Evolutionary conservation across 2,329 filamentous ascomycete species (phyloP).

Genomic region (Endocalyx cinctus): DNA sequence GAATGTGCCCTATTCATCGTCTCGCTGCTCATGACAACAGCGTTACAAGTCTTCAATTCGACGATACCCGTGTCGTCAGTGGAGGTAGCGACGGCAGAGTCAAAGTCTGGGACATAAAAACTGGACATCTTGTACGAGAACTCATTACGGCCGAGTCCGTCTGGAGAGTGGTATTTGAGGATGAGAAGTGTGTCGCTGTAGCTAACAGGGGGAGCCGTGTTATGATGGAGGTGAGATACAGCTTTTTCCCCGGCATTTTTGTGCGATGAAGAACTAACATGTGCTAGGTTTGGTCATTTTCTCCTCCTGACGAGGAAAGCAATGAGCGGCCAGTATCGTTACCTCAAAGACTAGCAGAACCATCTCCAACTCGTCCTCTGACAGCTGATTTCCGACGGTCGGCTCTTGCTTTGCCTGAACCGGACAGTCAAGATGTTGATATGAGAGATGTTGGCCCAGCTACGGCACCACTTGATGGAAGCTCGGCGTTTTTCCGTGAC

Average conservation of each 20-base stretch:
- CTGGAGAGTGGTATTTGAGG: slow-evolving; percentile 96
- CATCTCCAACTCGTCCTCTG: slow-evolving; percentile 42
- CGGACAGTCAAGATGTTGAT: slow-evolving; percentile 42
- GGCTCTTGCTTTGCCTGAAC: slow-evolving; percentile 24
- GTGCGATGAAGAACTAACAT: slow-evolving; percentile 24
- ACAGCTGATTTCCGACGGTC: slow-evolving; percentile 39
- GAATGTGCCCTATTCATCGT: slow-evolving; percentile 87
- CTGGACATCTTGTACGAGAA: slow-evolving; percentile 84
- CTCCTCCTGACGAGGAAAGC: slow-evolving; percentile 69
- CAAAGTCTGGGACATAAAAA: slow-evolving; percentile 96
- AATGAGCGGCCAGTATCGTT: slow-evolving; percentile 49
- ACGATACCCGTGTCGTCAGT: slow-evolving; percentile 90
- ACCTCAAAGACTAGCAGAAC: slow-evolving; percentile 42
- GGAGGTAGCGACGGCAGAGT: slow-evolving; percentile 96
- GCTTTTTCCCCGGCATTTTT: slow-evolving; percentile 1
- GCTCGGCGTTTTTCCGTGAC: slow-evolving; percentile 48
- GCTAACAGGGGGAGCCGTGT: slow-evolving; percentile 80
- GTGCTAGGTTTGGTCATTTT: slow-evolving; percentile 85
- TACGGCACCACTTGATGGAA: slow-evolving; percentile 46
- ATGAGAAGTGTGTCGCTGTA: slow-evolving; percentile 96
- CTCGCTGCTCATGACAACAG: slow-evolving; percentile 97
- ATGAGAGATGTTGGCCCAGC: slow-evolving; percentile 55
- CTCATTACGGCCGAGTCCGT: slow-evolving; percentile 90
- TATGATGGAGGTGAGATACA: slow-evolving; percentile 83
- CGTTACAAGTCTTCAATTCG: slow-evolving; percentile 95